Evolutionary conservation across 176 grass and related monocot species (phyloP), one percentile per base, ranked within the genome.

Genomic region (Puya raimondii): DNA sequence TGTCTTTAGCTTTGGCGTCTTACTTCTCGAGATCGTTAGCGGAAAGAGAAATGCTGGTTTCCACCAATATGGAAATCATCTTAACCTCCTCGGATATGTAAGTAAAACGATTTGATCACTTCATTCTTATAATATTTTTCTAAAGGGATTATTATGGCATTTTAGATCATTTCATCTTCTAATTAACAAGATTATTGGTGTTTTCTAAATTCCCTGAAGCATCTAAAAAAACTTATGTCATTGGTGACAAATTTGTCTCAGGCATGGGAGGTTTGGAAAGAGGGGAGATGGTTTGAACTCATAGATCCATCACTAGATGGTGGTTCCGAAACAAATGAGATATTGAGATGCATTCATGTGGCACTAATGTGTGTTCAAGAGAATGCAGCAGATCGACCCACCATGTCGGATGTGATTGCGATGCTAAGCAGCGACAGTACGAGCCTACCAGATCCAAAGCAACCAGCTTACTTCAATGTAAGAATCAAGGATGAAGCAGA

Each of bases 1-100:
- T 11, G 65, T 83, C 0, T 78, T 83, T n/a, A 74, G 81, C 15
- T 78, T 83, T 22, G 81, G 81, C 10, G 81, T 83, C 22, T 47
- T 83, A 11, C 75, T 78, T 25, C 75, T 83, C 23, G 81, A 83
- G 65, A 83, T 83, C 18, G n/a, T 83, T 64, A 83, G 75, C 0
- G 81, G 65, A 33, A 73, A 74, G 51, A 74, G 20, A 56, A 83
- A 83, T 56, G 51, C 81, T 2, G 65, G 75, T 12, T 78, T 74
- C 1, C 49, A 78, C 11, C 51, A 56, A 29, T 70, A 25, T 2
- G 75, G 26, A 47, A 27, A 54, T 2, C 74, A 52, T 29, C 14
- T 83, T 16, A 83, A 83, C 27, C 75, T 83, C 29, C 75, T 83
- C 11, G 75, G 81, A 69, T 78, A 74, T 47, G 81, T 83, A n/a